Percentiles rank a stretch among this genome's conserved stretches.
Evolutionary conservation across 805 yeast genomes (phyloP).

Genomic region (Saccharomycopsis fermentans): DNA sequence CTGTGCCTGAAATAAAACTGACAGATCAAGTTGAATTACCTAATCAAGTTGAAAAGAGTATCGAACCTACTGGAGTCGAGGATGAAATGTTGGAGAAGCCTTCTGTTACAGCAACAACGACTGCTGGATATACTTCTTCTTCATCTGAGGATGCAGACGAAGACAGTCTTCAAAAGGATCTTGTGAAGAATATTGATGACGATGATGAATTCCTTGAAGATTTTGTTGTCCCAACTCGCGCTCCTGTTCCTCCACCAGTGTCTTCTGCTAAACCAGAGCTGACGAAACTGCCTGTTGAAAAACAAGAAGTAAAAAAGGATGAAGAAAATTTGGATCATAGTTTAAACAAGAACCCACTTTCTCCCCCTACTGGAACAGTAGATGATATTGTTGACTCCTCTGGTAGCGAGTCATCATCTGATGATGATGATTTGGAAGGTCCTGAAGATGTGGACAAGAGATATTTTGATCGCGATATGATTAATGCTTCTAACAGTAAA

Average conservation of each 20-base stretch:
- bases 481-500: background rate
- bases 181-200: conserved; percentile 24
- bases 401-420: background rate
- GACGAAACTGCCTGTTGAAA: background rate
- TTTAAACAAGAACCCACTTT: background rate
- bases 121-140: conserved; percentile 41
- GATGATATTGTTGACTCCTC: background rate
- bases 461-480: background rate
- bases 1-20: background rate
- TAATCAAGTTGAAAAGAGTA: background rate
- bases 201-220: conserved; percentile 5
- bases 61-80: background rate
- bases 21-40: background rate
- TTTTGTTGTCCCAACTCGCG: background rate
- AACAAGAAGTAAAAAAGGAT: background rate
- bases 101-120: conserved; percentile 34
- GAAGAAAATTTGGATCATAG: background rate
- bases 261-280: background rate
- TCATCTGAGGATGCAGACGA: conserved; percentile 29
- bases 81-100: background rate
- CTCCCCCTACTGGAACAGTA: background rate
- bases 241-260: background rate
- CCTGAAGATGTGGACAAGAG: background rate
- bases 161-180: conserved; percentile 41
- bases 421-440: background rate